Evolutionary conservation across 352 stramenopile species (phyloP).

Genomic region (Globisporangium canariense): DNA sequence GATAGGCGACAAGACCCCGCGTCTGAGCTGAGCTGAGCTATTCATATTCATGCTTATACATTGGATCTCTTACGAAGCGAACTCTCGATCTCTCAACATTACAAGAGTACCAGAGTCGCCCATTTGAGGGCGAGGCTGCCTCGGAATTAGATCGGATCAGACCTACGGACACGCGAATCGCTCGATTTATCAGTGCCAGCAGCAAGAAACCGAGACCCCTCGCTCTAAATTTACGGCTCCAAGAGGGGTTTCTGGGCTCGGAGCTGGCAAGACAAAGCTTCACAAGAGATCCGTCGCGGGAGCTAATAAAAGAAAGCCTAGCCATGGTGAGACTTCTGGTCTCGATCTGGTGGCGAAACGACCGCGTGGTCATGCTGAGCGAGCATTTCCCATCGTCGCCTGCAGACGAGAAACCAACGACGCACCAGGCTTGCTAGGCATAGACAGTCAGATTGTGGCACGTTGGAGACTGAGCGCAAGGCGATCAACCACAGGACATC

Average conservation of each 20-base stretch:
- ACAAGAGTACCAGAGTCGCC: no score
- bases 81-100: no score
- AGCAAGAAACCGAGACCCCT: not conserved
- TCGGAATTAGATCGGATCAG: no score
- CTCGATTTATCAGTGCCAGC: no score
- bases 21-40: no score
- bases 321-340: not conserved
- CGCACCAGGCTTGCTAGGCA: not conserved
- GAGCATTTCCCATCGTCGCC: constrained; percentile 6
- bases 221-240: not conserved
- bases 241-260: not conserved
- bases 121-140: no score
- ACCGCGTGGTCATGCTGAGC: not conserved
- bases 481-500: not conserved
- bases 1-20: no score
- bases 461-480: not conserved
- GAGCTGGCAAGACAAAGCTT: not conserved
- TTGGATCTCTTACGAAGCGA: no score
- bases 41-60: no score
- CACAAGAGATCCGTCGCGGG: no score
- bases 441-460: not conserved
- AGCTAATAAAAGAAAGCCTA: constrained; percentile 2
- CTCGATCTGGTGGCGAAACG: not conserved
- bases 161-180: no score
- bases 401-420: constrained; percentile 6